A percentile compares a stretch with the other conserved stretches of the same genome.
Evolutionary conservation across 257 asterid species (phyloP).

Genomic region (Salvia splendens): DNA sequence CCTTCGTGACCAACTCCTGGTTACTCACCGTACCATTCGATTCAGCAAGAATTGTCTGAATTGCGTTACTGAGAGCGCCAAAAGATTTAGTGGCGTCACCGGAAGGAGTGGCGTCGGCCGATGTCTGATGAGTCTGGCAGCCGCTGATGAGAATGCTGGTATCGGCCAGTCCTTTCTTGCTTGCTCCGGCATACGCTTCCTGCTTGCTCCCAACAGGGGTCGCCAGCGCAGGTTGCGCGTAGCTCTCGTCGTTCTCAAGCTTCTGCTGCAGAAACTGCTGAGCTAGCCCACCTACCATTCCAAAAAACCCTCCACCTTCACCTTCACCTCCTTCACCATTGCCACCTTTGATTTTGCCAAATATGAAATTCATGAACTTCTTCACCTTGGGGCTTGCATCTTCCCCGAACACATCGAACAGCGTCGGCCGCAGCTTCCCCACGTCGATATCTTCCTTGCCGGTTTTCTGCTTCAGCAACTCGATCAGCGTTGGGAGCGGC

Average conservation of each 20-base stretch:
- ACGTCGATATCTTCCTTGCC: conserved; percentile 93
- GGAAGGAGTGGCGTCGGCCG: conserved; percentile 80
- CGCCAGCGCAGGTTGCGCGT: conserved; percentile 73
- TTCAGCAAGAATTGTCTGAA: conserved; percentile 70
- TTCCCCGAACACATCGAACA: conserved; percentile 82
- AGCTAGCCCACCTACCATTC: conserved; percentile 80
- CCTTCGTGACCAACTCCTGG: conserved; percentile 69
- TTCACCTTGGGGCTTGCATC: conserved; percentile 96
- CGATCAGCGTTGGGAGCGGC: conserved; percentile 80
- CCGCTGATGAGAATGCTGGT: conserved; percentile 82
- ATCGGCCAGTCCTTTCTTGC: conserved; percentile 58
- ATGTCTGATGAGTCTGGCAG: conserved; percentile 85
- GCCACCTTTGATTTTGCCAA: conserved; percentile 59
- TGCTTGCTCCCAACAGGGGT: conserved; percentile 64
- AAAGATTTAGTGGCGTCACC: conserved; percentile 66
- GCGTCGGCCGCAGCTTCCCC: conserved; percentile 86
- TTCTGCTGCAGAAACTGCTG: conserved; percentile 78
- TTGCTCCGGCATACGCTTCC: conserved; percentile 75
- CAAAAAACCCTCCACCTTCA: conserved; percentile 63
- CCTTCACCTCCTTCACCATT: conserved; percentile 37
- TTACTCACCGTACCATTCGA: conserved; percentile 65
- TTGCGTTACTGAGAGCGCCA: conserved; percentile 94
- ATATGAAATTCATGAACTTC: conserved; percentile 87
- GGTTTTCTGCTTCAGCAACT: conserved; percentile 81
- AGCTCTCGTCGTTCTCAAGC: conserved; percentile 69